phyloP scores from a whole-genome alignment of 257 asterid genomes.

The Petrea volubilis region DNA sequence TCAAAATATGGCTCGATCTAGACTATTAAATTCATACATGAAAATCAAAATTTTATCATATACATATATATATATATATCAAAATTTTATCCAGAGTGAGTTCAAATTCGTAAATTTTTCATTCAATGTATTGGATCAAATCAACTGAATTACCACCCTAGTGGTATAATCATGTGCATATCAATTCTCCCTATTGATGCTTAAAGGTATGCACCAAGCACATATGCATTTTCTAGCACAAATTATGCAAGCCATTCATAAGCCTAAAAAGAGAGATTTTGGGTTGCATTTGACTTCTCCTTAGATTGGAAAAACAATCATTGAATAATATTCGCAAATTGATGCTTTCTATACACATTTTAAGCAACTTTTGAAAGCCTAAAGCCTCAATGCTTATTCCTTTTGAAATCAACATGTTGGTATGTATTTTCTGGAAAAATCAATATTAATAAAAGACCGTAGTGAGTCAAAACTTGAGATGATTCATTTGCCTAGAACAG shows the following conservation, averaged over 20 bases:
- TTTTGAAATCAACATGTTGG: neutral
- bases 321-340: neutral
- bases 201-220: too few species aligned
- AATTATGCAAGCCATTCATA: neutral
- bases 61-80: too few species aligned
- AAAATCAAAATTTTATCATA: too few species aligned
- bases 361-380: neutral
- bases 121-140: too few species aligned
- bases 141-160: too few species aligned
- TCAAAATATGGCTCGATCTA: too few species aligned
- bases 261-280: neutral
- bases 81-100: too few species aligned
- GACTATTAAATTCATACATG: too few species aligned
- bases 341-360: neutral
- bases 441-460: neutral
- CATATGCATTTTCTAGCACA: neutral
- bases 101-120: too few species aligned
- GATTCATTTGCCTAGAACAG: slow-evolving; percentile 38
- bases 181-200: too few species aligned
- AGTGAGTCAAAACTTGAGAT: neutral
- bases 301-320: too few species aligned
- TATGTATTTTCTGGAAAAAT: neutral
- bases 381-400: neutral
- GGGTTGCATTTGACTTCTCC: too few species aligned
- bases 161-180: neutral